Base-by-base conservation (phyloP, 768 basidiomycete genomes). In the Lactifluus hygrophoroides region DNA sequence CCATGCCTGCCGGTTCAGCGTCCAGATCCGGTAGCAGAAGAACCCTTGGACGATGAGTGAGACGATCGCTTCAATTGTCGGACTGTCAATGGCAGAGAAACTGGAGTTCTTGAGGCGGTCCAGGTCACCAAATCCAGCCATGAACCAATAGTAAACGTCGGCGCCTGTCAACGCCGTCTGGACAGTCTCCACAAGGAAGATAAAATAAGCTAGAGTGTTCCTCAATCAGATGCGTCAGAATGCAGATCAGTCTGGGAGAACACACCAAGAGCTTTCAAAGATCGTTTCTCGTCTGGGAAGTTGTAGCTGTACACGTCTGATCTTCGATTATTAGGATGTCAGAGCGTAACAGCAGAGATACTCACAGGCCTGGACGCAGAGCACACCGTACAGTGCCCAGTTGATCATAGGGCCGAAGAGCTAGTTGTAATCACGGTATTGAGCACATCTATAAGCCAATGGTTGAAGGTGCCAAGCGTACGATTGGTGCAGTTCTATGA, bases 291-390 rank as follows among this genome's bases (percentile, higher is more conserved):
- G 27, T 47, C 46, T 32, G 53, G 38, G 35, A 55, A 59, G 19
- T 55, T 54, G 45, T 54, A 59, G 30, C 17, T 49, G 28, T 55
- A 59, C 10, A 59, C 46, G 5, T 59, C 52, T 48, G 58, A 5
- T 14, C 3, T 28, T 5, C 21, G 17, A 27, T 49, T 19, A 27
- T 25, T n/a, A 14, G 13, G 14, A 16, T 19, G 21, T 13, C n/a
- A 11, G 5, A 19, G 14, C 3, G 16, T 5, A 27, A 23, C 11
- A 11, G 27, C 5, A 11, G 14, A 11, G 14, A 28, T 32, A 10
- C 19, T 11, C 21, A 55, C 58, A 59, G 9, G 28, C 32, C 10
- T 52, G 51, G 51, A 52, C 51, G 14, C 51, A 42, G 28, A 52
- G 27, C 30, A 52, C n/a, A 11, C 51, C 51, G 27, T 52, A 52